Percentiles rank a stretch among this genome's conserved stretches.
These are phyloP conservation scores for Talaromyces sp. DNA, from an alignment of 2,329 filamentous ascomycete genomes.

Conservation along the genomic window DNA sequence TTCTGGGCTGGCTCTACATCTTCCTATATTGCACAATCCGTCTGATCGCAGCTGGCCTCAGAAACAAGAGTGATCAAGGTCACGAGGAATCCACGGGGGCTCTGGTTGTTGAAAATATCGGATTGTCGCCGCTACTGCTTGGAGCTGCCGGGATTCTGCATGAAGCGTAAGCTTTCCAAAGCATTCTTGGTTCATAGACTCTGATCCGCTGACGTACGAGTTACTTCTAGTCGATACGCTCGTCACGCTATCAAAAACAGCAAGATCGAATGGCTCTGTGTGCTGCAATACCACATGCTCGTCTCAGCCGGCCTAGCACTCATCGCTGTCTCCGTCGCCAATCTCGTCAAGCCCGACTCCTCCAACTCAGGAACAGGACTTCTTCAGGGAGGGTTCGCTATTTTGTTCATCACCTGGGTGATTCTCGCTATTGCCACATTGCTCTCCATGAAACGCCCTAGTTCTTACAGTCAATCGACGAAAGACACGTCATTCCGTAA, in stretches of 20 bases:
- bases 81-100: not conserved
- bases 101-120: constrained; percentile 13
- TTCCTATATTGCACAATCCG: constrained; percentile 12
- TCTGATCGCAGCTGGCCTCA: constrained; percentile 9
- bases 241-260: constrained; percentile 4
- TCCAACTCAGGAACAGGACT: not conserved
- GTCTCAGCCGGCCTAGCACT: constrained; percentile 14
- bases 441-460: constrained; percentile 4
- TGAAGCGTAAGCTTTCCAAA: not conserved
- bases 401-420: constrained; percentile 9
- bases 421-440: not conserved
- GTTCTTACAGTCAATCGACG: constrained; percentile 1
- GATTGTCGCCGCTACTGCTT: constrained; percentile 12
- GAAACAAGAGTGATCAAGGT: not conserved
- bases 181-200: too few species aligned
- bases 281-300: constrained; percentile 15
- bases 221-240: not conserved
- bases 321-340: constrained; percentile 6
- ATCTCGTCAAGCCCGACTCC: not conserved
- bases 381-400: constrained; percentile 13
- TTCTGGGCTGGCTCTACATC: constrained; percentile 11
- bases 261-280: constrained; percentile 14
- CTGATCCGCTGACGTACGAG: not conserved
- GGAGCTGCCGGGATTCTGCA: constrained; percentile 10
- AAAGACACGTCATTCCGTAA: constrained; percentile 2